Conservation (phyloP, 306 rosid species). For the Ochetophila trinervis region DNA sequence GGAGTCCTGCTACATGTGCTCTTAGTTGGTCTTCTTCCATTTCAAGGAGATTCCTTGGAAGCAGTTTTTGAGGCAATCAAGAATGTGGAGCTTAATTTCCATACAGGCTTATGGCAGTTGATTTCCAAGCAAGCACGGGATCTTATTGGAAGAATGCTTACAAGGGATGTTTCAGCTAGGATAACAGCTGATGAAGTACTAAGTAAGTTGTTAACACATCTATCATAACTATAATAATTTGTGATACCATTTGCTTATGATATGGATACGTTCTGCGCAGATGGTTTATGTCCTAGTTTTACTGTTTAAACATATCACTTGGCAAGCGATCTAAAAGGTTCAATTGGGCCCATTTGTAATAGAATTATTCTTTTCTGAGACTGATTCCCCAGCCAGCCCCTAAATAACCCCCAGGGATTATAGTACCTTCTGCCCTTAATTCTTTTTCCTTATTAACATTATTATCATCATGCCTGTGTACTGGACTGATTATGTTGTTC, state of each 20-base stretch:
- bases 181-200: slow-evolving; percentile 95
- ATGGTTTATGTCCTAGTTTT: background rate
- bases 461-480: background rate
- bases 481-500: background rate
- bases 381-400: background rate
- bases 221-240: too few relatives aligned
- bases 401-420: background rate
- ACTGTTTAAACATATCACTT: slow-evolving; percentile 2
- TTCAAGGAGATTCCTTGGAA: slow-evolving; percentile 83
- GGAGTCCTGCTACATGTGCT: slow-evolving; percentile 93
- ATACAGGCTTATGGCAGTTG: slow-evolving; percentile 68
- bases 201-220: slow-evolving; percentile 49
- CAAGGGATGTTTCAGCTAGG: slow-evolving; percentile 81
- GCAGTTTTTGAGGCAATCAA: slow-evolving; percentile 91
- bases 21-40: slow-evolving; percentile 82
- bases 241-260: background rate
- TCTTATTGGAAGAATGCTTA: slow-evolving; percentile 90
- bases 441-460: background rate
- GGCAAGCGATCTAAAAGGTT: background rate
- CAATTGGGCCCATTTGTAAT: background rate
- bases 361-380: background rate
- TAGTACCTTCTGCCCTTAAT: background rate
- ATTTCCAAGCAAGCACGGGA: slow-evolving; percentile 89
- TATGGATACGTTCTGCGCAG: background rate
- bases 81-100: slow-evolving; percentile 69